These are phyloP conservation scores for Podila clonocystis DNA, from an alignment of 192 early-diverging fungal species.

Conservation along the genomic window DNA sequence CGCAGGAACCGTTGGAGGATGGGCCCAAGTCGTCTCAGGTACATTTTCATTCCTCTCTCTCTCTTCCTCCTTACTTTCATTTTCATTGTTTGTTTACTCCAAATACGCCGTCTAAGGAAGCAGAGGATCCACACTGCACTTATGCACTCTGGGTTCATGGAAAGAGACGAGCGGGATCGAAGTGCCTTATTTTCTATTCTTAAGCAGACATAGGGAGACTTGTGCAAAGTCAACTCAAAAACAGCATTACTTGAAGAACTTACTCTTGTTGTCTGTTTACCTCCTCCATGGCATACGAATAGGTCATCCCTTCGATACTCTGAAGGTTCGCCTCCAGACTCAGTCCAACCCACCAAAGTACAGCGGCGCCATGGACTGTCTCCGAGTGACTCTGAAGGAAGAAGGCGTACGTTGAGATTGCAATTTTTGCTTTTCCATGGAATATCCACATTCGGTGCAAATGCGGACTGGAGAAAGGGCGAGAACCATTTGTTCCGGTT, in stretches of 20 bases:
- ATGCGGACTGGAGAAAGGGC: neutral
- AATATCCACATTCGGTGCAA: neutral
- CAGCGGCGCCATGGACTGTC: conserved; percentile 66
- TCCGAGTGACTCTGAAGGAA: conserved; percentile 57
- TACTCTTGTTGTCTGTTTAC: neutral
- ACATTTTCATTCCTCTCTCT: conserved; percentile 1
- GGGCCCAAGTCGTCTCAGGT: conserved; percentile 76
- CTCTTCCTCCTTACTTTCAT: too few relatives aligned
- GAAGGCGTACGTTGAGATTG: conserved; percentile 63
- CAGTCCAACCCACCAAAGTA: conserved; percentile 68
- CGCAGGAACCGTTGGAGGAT: conserved; percentile 74
- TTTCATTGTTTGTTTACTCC: too few relatives aligned
- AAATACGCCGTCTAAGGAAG: too few relatives aligned
- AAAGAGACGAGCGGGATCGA: too few relatives aligned
- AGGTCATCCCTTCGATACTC: conserved; percentile 75
- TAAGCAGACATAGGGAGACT: neutral
- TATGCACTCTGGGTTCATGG: too few relatives aligned
- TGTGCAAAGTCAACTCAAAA: neutral
- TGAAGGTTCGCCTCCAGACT: conserved; percentile 77
- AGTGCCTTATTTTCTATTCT: neutral
- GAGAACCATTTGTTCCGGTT: neutral
- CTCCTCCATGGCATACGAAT: neutral
- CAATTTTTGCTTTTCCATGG: neutral
- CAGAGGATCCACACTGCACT: too few relatives aligned
- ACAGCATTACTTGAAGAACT: neutral